Percentiles rank a stretch among this genome's conserved stretches.
These are phyloP conservation scores for Globisporangium nagaii DNA, from an alignment of 352 stramenopile species.

Conservation along the genomic window DNA sequence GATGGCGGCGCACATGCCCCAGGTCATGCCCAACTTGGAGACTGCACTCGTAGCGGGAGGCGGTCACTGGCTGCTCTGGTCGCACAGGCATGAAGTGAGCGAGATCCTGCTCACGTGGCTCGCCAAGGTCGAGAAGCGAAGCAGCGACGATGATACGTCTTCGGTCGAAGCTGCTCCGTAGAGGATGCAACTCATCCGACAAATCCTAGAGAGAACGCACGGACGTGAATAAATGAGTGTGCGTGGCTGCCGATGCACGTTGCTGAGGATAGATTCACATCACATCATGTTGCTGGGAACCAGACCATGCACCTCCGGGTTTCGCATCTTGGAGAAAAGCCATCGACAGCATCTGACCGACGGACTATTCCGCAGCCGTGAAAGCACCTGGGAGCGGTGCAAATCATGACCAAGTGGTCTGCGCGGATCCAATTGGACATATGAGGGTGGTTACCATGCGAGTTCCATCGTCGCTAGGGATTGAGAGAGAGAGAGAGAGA, in stretches of 20 bases:
- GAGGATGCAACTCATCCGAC: no score
- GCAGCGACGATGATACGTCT: no score
- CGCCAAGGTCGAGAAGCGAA: neutral
- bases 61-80: conserved; percentile 8
- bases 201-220: no score
- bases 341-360: neutral
- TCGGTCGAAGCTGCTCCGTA: no score
- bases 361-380: neutral
- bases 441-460: no score
- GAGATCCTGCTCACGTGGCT: conserved; percentile 2
- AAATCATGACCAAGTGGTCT: neutral
- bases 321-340: neutral
- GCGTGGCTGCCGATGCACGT: no score
- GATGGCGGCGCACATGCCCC: conserved; percentile 44
- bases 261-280: no score
- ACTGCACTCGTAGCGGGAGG: neutral
- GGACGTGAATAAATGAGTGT: no score
- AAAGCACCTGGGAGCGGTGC: neutral
- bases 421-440: neutral
- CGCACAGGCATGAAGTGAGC: conserved; percentile 5
- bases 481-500: no score
- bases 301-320: no score
- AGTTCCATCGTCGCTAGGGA: no score
- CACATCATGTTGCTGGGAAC: no score
- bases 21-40: conserved; percentile 7